Evolutionary conservation across 129 eudicot genomes (phyloP).

Genomic region (Erigeron canadensis): DNA sequence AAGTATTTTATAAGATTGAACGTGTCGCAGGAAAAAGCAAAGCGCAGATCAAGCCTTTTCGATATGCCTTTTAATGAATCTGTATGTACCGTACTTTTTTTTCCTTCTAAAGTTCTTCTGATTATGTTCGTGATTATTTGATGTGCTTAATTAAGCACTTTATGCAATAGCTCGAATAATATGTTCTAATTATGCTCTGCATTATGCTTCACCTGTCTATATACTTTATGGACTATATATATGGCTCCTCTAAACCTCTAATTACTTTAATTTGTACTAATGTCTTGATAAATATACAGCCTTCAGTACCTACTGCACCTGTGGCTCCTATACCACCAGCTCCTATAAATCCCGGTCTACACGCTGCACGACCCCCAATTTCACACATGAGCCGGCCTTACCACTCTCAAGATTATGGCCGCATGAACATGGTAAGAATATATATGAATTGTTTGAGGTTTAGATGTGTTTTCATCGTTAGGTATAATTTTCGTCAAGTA

Average conservation of each 20-base stretch:
- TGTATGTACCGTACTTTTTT: conserved; percentile 27
- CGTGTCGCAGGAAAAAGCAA: conserved; percentile 34
- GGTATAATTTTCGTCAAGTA: too few species aligned
- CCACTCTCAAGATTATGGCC: conserved; percentile 19
- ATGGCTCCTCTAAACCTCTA: too few species aligned
- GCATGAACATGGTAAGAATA: conserved; percentile 30
- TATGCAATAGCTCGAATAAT: background rate
- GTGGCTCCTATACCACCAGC: conserved; percentile 35
- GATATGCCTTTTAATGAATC: conserved; percentile 45
- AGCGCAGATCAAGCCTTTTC: conserved; percentile 55
- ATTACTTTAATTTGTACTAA: background rate
- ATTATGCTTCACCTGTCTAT: too few species aligned
- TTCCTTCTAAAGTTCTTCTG: background rate
- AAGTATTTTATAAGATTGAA: conserved; percentile 49
- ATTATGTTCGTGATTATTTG: background rate
- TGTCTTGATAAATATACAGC: conserved; percentile 29
- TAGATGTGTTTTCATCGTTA: too few species aligned
- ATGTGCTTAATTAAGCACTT: background rate
- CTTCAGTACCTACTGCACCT: conserved; percentile 22
- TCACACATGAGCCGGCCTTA: background rate
- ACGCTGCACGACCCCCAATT: background rate
- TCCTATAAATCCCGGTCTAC: background rate
- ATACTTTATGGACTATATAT: too few species aligned
- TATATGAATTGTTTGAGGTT: too few species aligned
- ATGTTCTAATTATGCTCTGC: background rate